Base-by-base conservation (phyloP, 1,139 yeast genomes). In the Lodderomyces elongisporus region DNA sequence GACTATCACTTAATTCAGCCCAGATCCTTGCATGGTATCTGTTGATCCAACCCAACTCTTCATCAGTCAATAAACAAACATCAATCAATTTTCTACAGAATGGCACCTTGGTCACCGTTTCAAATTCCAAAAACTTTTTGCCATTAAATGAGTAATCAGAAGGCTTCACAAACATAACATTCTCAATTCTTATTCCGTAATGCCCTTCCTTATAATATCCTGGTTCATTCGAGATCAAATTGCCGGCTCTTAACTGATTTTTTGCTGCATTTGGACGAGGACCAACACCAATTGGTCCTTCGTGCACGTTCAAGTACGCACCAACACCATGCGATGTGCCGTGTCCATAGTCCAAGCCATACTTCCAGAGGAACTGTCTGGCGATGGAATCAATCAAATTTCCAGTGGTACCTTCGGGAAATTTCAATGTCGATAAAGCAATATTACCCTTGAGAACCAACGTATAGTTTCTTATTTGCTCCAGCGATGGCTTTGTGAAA, bases 281-380 rank as follows among this genome's bases (percentile, higher is more conserved):
- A 2, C 96, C 93, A 48, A 91, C 83, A 7, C 97, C 96, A 39
- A 89, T 79, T 10, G 98, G 98, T 3, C 95, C 95, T 54, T 93
- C 97, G 55, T 93, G 98, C 27, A 91, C 98, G 52, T 91, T 91
- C 44, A 93, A 73, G 53, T 68, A 91, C 1, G 95, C 70, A 3
- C 96, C 98, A 33, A 93, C 79, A n/a, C 98, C 98, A 57, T 93
- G 99, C 2, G 96, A 93, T 1, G 98, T 93, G 18, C 98, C 97
- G 56, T 93, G 99, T 35, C 83, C 78, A 59, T 91, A 93, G 59
- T 93, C 96, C 36, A 91, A 67, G 1, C 96, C 96, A 34, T 77
- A 59, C 25, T 71, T 61, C 98, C 98, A 91, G 47, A 93, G 66
- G 53, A 57, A 75, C 60, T 89, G 97, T 53, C 99, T 79, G 1